Conservation (phyloP, 1,284 basidiomycete species). For the Omphalotus olearius region DNA sequence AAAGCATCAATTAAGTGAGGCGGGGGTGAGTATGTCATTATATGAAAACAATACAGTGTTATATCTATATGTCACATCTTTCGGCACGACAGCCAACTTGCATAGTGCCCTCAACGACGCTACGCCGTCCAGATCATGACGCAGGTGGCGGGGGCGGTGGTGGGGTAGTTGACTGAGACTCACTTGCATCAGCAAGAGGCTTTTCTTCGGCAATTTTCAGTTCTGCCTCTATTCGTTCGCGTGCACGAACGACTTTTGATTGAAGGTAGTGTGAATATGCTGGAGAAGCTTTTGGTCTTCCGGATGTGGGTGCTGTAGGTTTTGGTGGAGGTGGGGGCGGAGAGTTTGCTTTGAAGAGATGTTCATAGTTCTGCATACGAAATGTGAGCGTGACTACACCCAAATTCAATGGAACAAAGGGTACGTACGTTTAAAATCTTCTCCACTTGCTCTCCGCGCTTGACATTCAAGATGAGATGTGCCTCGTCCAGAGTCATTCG, state of each 20-base stretch:
- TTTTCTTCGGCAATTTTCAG: conserved; percentile 35
- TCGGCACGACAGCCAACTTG: neutral
- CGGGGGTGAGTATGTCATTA: conserved; percentile 2
- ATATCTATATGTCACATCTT: neutral
- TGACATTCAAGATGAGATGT: conserved; percentile 88
- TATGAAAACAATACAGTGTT: conserved; percentile 1
- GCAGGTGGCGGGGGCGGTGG: conserved; percentile 10
- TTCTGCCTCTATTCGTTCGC: conserved; percentile 93
- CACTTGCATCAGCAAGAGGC: neutral
- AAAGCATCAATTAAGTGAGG: neutral
- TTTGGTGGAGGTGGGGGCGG: conserved; percentile 57
- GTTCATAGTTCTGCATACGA: conserved; percentile 77
- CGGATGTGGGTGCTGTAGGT: conserved; percentile 29
- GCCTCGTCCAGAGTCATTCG: conserved; percentile 97
- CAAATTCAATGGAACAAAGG: neutral
- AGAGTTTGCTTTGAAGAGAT: conserved; percentile 87
- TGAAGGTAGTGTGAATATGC: conserved; percentile 88
- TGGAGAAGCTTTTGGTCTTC: conserved; percentile 39
- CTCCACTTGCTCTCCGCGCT: conserved; percentile 71
- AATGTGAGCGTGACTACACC: conserved; percentile 7
- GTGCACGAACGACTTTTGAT: conserved; percentile 92
- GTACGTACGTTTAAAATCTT: conserved; percentile 65
- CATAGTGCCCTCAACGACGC: neutral
- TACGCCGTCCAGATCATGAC: neutral
- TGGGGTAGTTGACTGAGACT: neutral